Base-by-base conservation (phyloP, 805 yeast genomes). In the Barnettozyma populi region DNA sequence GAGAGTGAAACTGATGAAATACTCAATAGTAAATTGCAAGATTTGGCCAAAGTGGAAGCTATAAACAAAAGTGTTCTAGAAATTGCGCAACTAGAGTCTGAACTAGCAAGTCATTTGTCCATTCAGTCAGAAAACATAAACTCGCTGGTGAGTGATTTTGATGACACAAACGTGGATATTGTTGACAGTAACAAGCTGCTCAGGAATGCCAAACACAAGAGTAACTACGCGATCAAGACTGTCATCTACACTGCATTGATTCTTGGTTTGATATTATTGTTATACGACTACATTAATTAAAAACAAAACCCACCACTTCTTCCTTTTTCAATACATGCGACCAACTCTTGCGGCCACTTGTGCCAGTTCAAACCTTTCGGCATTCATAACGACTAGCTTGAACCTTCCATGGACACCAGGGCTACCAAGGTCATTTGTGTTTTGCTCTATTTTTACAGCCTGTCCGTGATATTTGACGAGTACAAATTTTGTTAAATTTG, bases 31-130 rank as follows among this genome's bases (percentile, higher is more conserved):
- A 85, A 85, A 55, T 67, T 77, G n/a, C 76, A 75, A 43, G 85
- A 84, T 51, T 57, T 84, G 24, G 69, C 75, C 36, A 79, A 81
- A 51, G 84, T 82, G 7, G 79, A 78, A 50, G 69, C 74, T 50
- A 70, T 85, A 32, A 84, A 83, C 56, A 69, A 69, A 24, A 76
- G 87, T 2, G 80, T 84, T 64, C 61, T 80, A 39, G 96, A 88
- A 59, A 83, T 90, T 38, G 76, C 90, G 1, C 78, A 82, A 46
- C 64, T 90, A 52, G 92, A 90, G 59, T 72, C 82, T 21, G 94
- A 87, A 59, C 70, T 90, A 46, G 75, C 87, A 11, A 71, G 82
- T 46, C 95, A 90, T 61, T 70, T 90, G 42, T 78, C 79, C 21
- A 64, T 78, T 1, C 97, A 90, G 65, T 79, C 84, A 6, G 84